Evolutionary conservation across 495 filamentous ascomycete species (phyloP), one percentile per base, ranked within the genome.

Genomic region (Tuber aestivum): DNA sequence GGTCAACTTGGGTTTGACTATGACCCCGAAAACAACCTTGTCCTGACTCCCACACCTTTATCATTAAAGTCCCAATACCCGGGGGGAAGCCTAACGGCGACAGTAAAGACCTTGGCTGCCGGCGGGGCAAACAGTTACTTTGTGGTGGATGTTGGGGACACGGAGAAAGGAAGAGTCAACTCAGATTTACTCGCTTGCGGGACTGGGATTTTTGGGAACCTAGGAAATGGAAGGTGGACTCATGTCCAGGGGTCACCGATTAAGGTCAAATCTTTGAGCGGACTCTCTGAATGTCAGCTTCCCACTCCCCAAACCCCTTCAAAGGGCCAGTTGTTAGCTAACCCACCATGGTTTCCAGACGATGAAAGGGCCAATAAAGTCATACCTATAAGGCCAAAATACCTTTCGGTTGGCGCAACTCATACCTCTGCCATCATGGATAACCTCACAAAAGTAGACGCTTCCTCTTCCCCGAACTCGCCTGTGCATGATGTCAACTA

Each of bases 141-240:
- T 80, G 92, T 89, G 12, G 87, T 97, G 70, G 94, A 98, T 83
- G 91, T 92, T 20, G 72, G n/a, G 56, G 72, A 70, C 38, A 78
- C 73, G 65, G 84, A 40, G 86, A 88, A 38, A 83, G 88, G 38
- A 86, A 89, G 41, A 86, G 78, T 89, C 12, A 91, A 87, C 23
- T 90, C 91, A 12, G 95, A 98, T 81, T 92, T 91, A 0, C 97
- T 92, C 89, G 88, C 92, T 41, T 95, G 92, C 77, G 95, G 95
- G 41, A 87, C 90, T 77, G 95, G 95, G 0, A 94, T 97, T 70
- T 89, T 87, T 80, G 95, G 95, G 38, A 89, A 86, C 50, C 87
- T 99, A 0, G 95, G 93, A 44, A 97, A 89, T 65, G 94, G 94
- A 14, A 92, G 90, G 80, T 98, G 94, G 94, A 93, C 92, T 41